Base-by-base conservation (phyloP, 208 protist species). In the Leptomonas seymouri region DNA sequence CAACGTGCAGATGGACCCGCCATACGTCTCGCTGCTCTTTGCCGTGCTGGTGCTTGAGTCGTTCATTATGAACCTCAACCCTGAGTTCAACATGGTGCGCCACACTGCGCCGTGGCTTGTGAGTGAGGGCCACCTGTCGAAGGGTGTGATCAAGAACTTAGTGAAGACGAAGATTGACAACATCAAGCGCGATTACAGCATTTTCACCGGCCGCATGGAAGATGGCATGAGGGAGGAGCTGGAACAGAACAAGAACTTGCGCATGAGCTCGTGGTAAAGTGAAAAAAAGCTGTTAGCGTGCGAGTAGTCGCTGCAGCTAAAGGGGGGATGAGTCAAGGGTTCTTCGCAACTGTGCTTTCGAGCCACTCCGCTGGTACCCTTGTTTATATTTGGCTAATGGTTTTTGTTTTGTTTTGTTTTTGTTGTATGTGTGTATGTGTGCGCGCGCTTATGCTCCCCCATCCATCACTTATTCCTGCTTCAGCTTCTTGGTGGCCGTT, bases 61-160 rank as follows among this genome's bases (percentile, higher is more conserved):
- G 5, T 97, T 97, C 77, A 93, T 97, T 67, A 96, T 97, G 93
- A 96, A 89, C 59, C 82, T 97, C 20, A 87, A 97, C 56, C 90
- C 89, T 14, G 80, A 96, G 21, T 97, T 94, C 61, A 95, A 97
- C 71, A 95, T 97, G 85, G 90, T 96, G 45, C 86, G 90, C 9
- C 90, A 94, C 78, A 73, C 87, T 46, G 90, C 89, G 8, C 93
- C 93, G 44, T 97, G 93, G 91, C 71, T 97, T 7, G 84, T 93
- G 16, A 86, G 86, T 45, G 90, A 97, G 69, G 93, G 93, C 31
- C 85, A 92, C 76, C 58, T 97, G 7, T 92, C 89, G 11, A 86
- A 85, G 59, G 86, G 87, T 41, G 80, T 97, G 15, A 63, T 93
- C 8, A 94, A 94, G 67, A 94, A 97, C 66, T 55, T 93, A 31